A percentile compares a stretch with the other conserved stretches of the same genome.
Conservation (phyloP, 192 early-diverging fungal species). For the Mortierella claussenii region DNA sequence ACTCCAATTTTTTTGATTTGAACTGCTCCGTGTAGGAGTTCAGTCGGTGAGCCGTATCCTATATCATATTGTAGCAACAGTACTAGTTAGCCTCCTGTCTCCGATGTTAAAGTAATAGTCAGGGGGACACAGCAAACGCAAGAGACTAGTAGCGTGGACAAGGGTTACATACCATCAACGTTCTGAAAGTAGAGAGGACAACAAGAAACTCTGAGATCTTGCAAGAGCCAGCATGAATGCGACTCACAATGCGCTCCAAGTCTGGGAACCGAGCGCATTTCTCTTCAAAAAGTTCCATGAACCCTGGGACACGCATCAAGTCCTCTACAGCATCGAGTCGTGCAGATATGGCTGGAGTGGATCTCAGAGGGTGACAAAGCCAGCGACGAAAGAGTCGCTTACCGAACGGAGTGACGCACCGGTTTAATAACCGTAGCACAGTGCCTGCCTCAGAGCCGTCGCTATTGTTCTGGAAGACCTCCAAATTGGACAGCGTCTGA, state of each 20-base stretch:
- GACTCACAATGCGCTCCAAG: constrained; percentile 89
- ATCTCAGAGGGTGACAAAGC: constrained; percentile 90
- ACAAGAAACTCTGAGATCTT: constrained; percentile 86
- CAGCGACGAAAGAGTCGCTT: constrained; percentile 82
- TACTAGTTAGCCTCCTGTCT: not conserved
- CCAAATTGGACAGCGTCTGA: constrained; percentile 91
- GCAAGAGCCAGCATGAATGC: constrained; percentile 89
- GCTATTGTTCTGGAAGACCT: constrained; percentile 86
- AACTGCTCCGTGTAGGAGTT: constrained; percentile 56
- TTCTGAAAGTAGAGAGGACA: constrained; percentile 69
- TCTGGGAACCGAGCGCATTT: constrained; percentile 75
- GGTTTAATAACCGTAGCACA: constrained; percentile 86
- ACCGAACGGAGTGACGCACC: constrained; percentile 90
- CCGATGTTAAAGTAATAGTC: not conserved
- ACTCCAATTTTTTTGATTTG: constrained; percentile 62
- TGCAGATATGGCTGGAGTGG: constrained; percentile 75
- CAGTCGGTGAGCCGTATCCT: constrained; percentile 53
- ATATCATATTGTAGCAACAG: constrained; percentile 26
- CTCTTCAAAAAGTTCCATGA: constrained; percentile 59
- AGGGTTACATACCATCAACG: constrained; percentile 61
- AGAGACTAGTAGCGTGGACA: too few relatives aligned
- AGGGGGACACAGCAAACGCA: too few relatives aligned
- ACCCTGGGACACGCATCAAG: constrained; percentile 64
- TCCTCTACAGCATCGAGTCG: constrained; percentile 93
- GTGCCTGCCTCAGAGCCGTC: constrained; percentile 83